Conservation (phyloP, 768 basidiomycete species). For the Sarcomyxa edulis region DNA sequence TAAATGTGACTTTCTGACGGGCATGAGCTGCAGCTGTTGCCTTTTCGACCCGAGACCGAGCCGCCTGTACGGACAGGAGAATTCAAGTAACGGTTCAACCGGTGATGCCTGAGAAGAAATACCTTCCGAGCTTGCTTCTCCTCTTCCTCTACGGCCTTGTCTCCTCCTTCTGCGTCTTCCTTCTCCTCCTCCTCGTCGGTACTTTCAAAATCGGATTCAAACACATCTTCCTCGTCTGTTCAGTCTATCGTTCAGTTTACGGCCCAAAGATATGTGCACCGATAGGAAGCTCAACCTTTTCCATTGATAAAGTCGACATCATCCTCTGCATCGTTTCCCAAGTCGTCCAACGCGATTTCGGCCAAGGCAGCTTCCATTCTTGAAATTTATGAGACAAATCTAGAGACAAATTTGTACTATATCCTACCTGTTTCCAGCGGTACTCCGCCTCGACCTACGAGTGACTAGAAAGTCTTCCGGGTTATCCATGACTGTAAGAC, state of each 20-base stretch:
- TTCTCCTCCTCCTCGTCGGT: slow-evolving; percentile 70
- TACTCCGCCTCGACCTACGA: slow-evolving; percentile 64
- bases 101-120: slow-evolving; percentile 2
- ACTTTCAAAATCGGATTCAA: slow-evolving; percentile 81
- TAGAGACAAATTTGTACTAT: not conserved
- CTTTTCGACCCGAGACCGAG: slow-evolving; percentile 52
- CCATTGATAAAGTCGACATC: slow-evolving; percentile 67
- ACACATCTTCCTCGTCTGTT: slow-evolving; percentile 76
- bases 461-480: slow-evolving; percentile 42
- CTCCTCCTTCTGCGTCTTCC: slow-evolving; percentile 50
- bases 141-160: slow-evolving; percentile 54
- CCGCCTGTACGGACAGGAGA: slow-evolving; percentile 34
- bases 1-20: slow-evolving; percentile 62
- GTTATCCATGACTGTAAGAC: slow-evolving; percentile 20
- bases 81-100: slow-evolving; percentile 2
- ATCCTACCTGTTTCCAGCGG: slow-evolving; percentile 71
- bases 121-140: slow-evolving; percentile 52
- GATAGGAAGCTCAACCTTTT: slow-evolving; percentile 38
- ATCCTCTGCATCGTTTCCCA: slow-evolving; percentile 58
- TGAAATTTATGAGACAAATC: slow-evolving; percentile 7
- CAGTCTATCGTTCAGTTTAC: slow-evolving; percentile 1
- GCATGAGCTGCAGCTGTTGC: slow-evolving; percentile 63
- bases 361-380: slow-evolving; percentile 81
- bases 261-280: not conserved
- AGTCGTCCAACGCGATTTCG: slow-evolving; percentile 55